phyloP scores from a whole-genome alignment of 441 rosid genomes.

The Biscutella laevigata region DNA sequence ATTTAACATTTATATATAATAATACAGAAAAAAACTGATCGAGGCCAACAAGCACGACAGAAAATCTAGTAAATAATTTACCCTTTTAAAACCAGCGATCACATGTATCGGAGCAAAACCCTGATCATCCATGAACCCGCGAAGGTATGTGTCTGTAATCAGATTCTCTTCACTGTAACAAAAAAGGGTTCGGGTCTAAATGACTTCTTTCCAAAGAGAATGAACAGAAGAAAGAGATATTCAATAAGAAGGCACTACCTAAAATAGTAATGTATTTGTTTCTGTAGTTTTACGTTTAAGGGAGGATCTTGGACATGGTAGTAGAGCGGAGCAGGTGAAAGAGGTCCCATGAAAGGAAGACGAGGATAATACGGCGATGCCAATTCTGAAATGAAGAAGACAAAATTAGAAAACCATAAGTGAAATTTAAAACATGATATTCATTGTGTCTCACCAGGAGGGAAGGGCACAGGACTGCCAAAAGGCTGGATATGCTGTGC shows the following conservation, averaged over 20 bases:
- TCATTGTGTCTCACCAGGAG: slow-evolving; percentile 46
- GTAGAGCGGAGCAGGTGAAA: slow-evolving; percentile 42
- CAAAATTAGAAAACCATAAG: slow-evolving; percentile 23
- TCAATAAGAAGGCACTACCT: slow-evolving; percentile 39
- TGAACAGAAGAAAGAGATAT: slow-evolving; percentile 1
- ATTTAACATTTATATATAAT: not conserved
- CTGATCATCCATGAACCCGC: slow-evolving; percentile 78
- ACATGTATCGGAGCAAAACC: slow-evolving; percentile 72
- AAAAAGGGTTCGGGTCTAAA: slow-evolving; percentile 22
- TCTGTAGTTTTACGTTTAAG: slow-evolving; percentile 44
- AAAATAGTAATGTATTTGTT: slow-evolving; percentile 77
- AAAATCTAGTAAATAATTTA: slow-evolving; percentile 24
- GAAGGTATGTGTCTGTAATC: slow-evolving; percentile 65
- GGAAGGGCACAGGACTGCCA: slow-evolving; percentile 43
- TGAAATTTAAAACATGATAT: slow-evolving; percentile 5
- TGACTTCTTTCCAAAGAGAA: slow-evolving; percentile 21
- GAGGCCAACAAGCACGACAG: not conserved
- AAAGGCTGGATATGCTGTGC: slow-evolving; percentile 45
- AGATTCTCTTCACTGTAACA: slow-evolving; percentile 75
- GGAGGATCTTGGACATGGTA: slow-evolving; percentile 41
- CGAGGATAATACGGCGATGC: slow-evolving; percentile 43
- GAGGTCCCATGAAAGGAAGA: slow-evolving; percentile 36
- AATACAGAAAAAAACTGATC: slow-evolving; percentile 10
- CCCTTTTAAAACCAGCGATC: slow-evolving; percentile 81
- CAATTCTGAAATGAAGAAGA: slow-evolving; percentile 35